These are phyloP conservation scores for Rhizoclosmatium hyalinum DNA, from an alignment of 371 early-diverging fungal genomes.

Conservation along the genomic window DNA sequence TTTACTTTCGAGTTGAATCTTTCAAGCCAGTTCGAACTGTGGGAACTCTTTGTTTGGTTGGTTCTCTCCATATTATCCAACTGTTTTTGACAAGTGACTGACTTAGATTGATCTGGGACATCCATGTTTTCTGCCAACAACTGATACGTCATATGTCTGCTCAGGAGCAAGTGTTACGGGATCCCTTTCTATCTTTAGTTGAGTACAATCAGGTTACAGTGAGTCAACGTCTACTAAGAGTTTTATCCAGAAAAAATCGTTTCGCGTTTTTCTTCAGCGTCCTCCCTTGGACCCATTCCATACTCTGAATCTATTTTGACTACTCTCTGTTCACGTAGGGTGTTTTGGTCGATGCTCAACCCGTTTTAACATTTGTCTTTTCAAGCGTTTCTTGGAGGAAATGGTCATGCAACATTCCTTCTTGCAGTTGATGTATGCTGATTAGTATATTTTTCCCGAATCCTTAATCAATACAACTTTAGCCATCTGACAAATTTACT, in stretches of 20 bases:
- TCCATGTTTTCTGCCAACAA: conserved; percentile 20
- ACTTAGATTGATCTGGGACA: conserved; percentile 27
- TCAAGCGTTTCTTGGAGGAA: conserved; percentile 20
- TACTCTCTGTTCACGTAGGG: conserved; percentile 17
- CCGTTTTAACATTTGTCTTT: background rate
- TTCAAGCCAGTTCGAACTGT: background rate
- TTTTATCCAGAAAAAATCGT: conserved; percentile 23
- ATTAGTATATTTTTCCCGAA: background rate
- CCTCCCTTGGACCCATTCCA: conserved; percentile 5
- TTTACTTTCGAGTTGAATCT: conserved; percentile 14
- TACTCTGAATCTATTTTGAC: conserved; percentile 22
- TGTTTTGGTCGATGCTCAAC: background rate
- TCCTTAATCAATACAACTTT: background rate
- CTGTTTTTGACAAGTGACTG: background rate
- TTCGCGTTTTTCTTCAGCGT: background rate
- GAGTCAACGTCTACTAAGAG: background rate
- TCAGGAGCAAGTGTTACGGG: conserved; percentile 20
- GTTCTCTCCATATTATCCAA: background rate
- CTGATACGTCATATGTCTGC: conserved; percentile 16
- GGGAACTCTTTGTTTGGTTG: conserved; percentile 26
- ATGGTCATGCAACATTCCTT: conserved; percentile 13
- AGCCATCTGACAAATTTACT: conserved; percentile 12
- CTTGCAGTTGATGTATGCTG: conserved; percentile 15
- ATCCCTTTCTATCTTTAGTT: conserved; percentile 14
- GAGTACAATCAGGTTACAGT: background rate